A percentile compares a stretch with the other conserved stretches of the same genome.
phyloP scores from a whole-genome alignment of 345 rosid species.

The Tarenaya hassleriana region DNA sequence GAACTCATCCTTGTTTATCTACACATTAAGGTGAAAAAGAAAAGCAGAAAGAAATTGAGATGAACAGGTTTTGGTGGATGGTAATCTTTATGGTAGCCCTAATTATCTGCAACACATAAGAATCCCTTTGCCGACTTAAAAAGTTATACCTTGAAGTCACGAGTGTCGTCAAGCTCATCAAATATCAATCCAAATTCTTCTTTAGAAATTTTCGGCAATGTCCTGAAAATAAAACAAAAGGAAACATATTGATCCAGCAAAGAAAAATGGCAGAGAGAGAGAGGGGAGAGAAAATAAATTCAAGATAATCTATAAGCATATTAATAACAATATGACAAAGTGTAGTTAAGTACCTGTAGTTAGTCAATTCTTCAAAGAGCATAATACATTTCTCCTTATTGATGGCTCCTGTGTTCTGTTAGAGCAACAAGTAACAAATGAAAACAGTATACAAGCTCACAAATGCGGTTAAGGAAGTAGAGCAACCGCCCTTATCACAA shows the following conservation, averaged over 20 bases:
- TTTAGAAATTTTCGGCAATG: conserved; percentile 72
- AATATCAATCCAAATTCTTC: conserved; percentile 88
- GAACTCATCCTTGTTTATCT: conserved; percentile 91
- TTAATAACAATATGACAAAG: not conserved
- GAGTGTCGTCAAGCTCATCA: conserved; percentile 83
- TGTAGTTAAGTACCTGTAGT: conserved; percentile 60
- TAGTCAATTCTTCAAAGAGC: conserved; percentile 75
- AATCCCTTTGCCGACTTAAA: not conserved
- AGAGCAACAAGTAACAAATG: conserved; percentile 8
- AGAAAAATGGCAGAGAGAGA: conserved; percentile 6
- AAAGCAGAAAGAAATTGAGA: conserved; percentile 3
- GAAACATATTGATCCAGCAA: conserved; percentile 1
- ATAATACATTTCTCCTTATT: conserved; percentile 65
- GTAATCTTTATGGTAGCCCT: conserved; percentile 13
- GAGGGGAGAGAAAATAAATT: not conserved
- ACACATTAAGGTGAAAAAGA: conserved; percentile 20
- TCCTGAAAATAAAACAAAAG: conserved; percentile 38
- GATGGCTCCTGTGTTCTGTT: conserved; percentile 57
- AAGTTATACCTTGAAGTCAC: conserved; percentile 75
- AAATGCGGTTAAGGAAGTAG: conserved; percentile 4
- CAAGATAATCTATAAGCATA: not conserved
- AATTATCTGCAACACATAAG: conserved; percentile 14
- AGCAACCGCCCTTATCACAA: conserved; percentile 4
- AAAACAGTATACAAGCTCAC: conserved; percentile 7
- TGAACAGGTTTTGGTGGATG: conserved; percentile 3